Percentiles rank a stretch among this genome's conserved stretches.
Evolutionary conservation across 176 grass and related monocot species (phyloP).

Genomic region (Saccharum officinarum): DNA sequence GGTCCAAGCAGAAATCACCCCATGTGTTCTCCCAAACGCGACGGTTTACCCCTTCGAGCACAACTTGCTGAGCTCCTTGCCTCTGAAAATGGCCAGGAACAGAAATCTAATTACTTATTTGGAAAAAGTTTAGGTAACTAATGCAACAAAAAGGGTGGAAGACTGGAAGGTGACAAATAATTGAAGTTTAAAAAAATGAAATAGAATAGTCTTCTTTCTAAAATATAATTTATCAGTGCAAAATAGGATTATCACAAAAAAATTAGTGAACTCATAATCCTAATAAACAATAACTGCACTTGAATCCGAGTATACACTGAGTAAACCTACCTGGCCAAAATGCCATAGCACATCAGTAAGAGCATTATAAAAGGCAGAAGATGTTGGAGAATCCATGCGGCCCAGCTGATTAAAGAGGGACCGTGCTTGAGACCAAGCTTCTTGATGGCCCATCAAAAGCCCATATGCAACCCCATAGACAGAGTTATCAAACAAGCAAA

Average conservation of each 20-base stretch:
- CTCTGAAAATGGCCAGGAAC: constrained; percentile 57
- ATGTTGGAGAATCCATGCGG: constrained; percentile 85
- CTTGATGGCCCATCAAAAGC: constrained; percentile 80
- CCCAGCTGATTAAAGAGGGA: constrained; percentile 83
- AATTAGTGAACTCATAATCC: not conserved
- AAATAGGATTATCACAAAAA: constrained; percentile 4
- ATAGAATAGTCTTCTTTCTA: constrained; percentile 1
- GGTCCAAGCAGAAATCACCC: constrained; percentile 81
- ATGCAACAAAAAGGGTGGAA: not conserved
- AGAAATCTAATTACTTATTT: not conserved
- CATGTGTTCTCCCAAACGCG: constrained; percentile 92
- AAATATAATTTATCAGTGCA: constrained; percentile 1
- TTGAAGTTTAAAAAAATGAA: not conserved
- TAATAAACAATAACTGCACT: constrained; percentile 4
- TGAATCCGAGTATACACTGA: constrained; percentile 13
- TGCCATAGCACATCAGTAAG: constrained; percentile 99
- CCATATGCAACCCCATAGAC: constrained; percentile 92
- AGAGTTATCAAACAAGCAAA: constrained; percentile 92
- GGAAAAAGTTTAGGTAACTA: not conserved
- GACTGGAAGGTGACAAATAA: not conserved
- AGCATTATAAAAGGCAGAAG: constrained; percentile 98
- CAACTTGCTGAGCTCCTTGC: constrained; percentile 84
- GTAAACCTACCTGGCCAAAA: constrained; percentile 89
- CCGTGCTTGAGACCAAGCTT: constrained; percentile 70
- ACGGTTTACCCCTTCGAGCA: constrained; percentile 79